These are phyloP conservation scores for Auricularia cornea DNA, from an alignment of 768 basidiomycete genomes.

Conservation along the genomic window DNA sequence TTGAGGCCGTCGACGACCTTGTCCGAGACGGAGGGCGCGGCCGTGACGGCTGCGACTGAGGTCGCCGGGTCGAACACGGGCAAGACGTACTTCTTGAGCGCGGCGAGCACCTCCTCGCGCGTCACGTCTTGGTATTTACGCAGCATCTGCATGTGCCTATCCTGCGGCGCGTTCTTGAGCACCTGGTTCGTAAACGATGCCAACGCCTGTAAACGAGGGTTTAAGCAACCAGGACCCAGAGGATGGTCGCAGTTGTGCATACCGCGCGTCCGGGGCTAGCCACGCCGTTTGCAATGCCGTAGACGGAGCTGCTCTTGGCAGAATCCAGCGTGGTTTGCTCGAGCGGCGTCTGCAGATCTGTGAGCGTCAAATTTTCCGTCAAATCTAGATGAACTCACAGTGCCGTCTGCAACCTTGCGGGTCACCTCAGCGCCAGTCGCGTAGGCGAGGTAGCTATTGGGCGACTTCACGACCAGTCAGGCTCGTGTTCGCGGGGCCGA, in stretches of 20 bases:
- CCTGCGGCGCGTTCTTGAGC: conserved; percentile 72
- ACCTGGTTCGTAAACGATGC: conserved; percentile 86
- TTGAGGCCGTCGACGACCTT: conserved; percentile 58
- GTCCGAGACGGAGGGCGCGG: conserved; percentile 71
- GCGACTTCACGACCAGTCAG: conserved; percentile 70
- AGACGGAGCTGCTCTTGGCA: conserved; percentile 89
- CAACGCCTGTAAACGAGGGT: conserved; percentile 43
- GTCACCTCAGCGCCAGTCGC: conserved; percentile 73
- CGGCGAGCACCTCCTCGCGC: conserved; percentile 62
- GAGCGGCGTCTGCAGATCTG: conserved; percentile 53
- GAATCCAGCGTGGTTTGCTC: conserved; percentile 78
- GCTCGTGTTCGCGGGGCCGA: too few species aligned
- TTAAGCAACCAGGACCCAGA: not conserved
- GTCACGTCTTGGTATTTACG: conserved; percentile 69
- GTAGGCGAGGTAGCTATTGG: conserved; percentile 71
- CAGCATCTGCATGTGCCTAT: conserved; percentile 67
- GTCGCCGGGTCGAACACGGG: conserved; percentile 74
- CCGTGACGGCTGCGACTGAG: conserved; percentile 75
- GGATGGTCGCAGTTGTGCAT: conserved; percentile 20
- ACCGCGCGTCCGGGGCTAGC: conserved; percentile 86
- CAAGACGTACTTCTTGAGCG: conserved; percentile 66
- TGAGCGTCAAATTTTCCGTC: not conserved
- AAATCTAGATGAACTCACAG: conserved; percentile 38
- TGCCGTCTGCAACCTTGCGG: conserved; percentile 69
- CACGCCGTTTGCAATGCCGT: conserved; percentile 66